These are phyloP conservation scores for Lichtheimia corymbifera DNA, from an alignment of 371 early-diverging fungal species.

Conservation along the genomic window DNA sequence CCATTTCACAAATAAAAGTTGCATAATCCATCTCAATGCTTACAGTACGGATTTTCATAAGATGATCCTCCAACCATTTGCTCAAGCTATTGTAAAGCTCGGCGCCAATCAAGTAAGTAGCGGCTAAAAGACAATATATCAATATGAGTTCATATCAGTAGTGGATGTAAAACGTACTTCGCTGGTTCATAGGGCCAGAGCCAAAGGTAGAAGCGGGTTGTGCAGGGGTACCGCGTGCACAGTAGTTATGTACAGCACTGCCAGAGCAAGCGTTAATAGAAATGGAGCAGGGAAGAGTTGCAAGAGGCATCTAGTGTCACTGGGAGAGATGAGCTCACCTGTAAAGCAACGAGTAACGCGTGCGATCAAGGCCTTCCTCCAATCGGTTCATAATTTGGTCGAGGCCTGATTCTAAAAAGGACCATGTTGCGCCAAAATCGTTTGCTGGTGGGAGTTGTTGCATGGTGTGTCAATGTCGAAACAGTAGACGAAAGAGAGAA, in stretches of 20 bases:
- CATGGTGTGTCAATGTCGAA: too few species aligned
- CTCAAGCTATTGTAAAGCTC: constrained; percentile 81
- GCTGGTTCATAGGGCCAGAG: constrained; percentile 26
- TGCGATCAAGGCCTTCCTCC: constrained; percentile 73
- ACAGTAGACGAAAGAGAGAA: not conserved
- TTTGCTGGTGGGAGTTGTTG: constrained; percentile 37
- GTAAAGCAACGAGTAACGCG: constrained; percentile 84
- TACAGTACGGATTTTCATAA: constrained; percentile 52
- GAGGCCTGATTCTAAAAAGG: constrained; percentile 73
- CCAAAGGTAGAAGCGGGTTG: constrained; percentile 10
- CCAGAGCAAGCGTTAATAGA: too few species aligned
- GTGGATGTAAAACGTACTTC: constrained; percentile 18
- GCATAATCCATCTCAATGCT: not conserved
- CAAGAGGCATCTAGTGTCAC: too few species aligned
- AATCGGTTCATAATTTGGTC: constrained; percentile 80
- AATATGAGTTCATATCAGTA: not conserved
- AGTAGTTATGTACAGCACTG: constrained; percentile 85
- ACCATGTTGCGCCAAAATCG: constrained; percentile 76
- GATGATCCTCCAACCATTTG: constrained; percentile 72
- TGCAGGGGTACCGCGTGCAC: constrained; percentile 55
- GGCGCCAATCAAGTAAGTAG: constrained; percentile 83
- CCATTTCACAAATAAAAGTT: not conserved
- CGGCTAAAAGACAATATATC: constrained; percentile 24
- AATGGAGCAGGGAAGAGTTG: too few species aligned
- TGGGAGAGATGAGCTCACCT: constrained; percentile 58